Conservation (phyloP, 805 yeast genomes). For the Pichia nanzhaoensis region DNA sequence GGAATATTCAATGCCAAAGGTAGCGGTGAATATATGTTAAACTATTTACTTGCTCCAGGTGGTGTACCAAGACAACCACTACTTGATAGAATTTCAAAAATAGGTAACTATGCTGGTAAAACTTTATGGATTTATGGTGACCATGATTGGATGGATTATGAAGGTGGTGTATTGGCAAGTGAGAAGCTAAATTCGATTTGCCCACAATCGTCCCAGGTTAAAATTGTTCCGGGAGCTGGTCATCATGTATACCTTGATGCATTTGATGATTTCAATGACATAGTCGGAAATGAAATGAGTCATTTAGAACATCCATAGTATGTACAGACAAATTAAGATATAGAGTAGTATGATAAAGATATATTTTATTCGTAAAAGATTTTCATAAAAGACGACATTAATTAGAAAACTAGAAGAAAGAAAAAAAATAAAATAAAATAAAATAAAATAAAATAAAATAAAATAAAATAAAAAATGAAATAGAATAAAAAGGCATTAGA, state of each 20-base stretch:
- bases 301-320: constrained; percentile 11
- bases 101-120: constrained; percentile 5
- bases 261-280: constrained; percentile 42
- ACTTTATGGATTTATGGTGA: constrained; percentile 84
- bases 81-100: constrained; percentile 40
- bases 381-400: no score
- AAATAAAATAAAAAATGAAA: no score
- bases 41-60: constrained; percentile 81
- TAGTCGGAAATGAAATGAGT: constrained; percentile 48
- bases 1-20: constrained; percentile 81
- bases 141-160: constrained; percentile 54
- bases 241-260: constrained; percentile 80
- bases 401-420: neutral
- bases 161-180: constrained; percentile 40
- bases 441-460: no score
- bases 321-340: no score
- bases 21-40: constrained; percentile 88
- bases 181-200: constrained; percentile 30
- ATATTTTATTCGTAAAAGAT: no score
- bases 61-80: constrained; percentile 82
- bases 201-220: constrained; percentile 13
- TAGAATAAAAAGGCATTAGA: no score
- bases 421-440: neutral
- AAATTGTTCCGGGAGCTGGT: constrained; percentile 49
- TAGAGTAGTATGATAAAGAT: no score